Evolutionary conservation across 2,329 filamentous ascomycete genomes (phyloP), one percentile per base, ranked within the genome.

Genomic region (Claviceps pazoutovae): DNA sequence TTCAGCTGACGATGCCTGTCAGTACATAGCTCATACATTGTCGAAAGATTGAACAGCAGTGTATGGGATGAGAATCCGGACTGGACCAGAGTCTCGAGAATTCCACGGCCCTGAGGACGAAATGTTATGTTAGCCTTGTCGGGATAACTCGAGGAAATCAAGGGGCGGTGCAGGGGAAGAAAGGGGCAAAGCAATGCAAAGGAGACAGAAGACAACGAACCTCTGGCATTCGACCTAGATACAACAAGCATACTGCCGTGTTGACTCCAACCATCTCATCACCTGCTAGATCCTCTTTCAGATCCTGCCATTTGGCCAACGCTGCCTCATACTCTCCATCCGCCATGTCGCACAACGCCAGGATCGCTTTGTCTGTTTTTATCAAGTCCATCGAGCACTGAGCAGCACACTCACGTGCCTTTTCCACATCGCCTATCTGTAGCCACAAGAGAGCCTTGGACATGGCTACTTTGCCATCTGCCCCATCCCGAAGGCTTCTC

Each of bases 1-100:
- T 97, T 97, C 59, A 85, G 67, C 13, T 75, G 75, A 48, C 79
- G 73, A 43, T 87, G 79, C 55, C 79, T 77, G 59, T 97, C 90
- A 0, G 86, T 90, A 63, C 86, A 93, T 7, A 97, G 75, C 67
- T 97, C 93, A 64, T 95, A 97, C 60, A 95, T 80, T 0, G 91
- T 97, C 11, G 83, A 82, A 13, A 98, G 68, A 64, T 97, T 97
- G 68, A 96, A 95, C 0, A 94, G 78, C 2, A 95, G 69, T 0
- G 86, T 86, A 56, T 86, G 83, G 53, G 91, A 96, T 0, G 80
- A 78, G 42, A 79, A 72, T 1, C 82, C 79, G 0, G 71, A 64
- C 3, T 79, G 73, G 0, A 89, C 72, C 11, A 94, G 68, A 0
- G 70, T 67, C 60, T 91, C 84, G 3, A 96, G 71, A 1, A 86